These are phyloP conservation scores for Bromus sterilis DNA, from an alignment of 176 grass and related monocot genomes.

Conservation along the genomic window DNA sequence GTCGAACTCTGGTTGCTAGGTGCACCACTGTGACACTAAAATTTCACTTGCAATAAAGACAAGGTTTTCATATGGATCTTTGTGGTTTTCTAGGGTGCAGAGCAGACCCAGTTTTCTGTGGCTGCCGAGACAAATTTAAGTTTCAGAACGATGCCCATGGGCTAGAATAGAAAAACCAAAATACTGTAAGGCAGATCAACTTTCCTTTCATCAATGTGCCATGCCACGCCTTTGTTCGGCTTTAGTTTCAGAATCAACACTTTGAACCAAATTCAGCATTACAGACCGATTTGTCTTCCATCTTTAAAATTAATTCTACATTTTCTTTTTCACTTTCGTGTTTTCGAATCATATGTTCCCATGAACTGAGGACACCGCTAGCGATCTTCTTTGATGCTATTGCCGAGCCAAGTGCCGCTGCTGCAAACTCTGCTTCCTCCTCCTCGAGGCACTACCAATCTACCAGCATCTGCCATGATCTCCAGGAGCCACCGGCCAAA, in stretches of 20 bases:
- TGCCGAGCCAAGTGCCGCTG: background rate
- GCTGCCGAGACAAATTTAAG: background rate
- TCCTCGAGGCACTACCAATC: background rate
- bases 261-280: background rate
- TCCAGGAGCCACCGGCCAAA: background rate
- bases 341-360: background rate
- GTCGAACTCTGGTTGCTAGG: no score
- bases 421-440: background rate
- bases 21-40: no score
- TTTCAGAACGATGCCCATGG: background rate
- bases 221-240: background rate
- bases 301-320: background rate
- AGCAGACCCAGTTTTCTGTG: background rate
- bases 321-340: background rate
- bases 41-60: background rate
- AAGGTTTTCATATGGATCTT: background rate
- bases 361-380: background rate
- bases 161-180: background rate
- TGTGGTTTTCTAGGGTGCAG: background rate
- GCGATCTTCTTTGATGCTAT: background rate
- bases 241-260: background rate
- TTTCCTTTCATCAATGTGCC: background rate
- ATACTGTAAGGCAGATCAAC: background rate
- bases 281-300: background rate
- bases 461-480: background rate